Base-by-base conservation (phyloP, 768 basidiomycete genomes). In the Scleroderma bovista region DNA sequence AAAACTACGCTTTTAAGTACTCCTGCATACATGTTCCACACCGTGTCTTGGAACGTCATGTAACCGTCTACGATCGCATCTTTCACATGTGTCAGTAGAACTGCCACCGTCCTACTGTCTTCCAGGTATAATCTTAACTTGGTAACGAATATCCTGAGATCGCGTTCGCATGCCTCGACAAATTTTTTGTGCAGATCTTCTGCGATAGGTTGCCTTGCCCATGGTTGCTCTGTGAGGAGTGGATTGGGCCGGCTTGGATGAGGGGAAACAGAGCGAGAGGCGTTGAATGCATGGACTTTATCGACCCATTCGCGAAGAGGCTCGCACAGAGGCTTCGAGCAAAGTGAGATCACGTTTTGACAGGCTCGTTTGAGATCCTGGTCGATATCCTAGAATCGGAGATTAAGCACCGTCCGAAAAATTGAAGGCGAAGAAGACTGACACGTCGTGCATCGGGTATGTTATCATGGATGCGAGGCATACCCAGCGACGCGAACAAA, bases 341-440 rank as follows among this genome's bases (percentile, higher is more conserved):
- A 84, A 13, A 77, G 67, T 3, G 74, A 67, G 50, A 98, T 95
- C 33, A 92, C 77, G 36, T 83, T 80, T 70, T 95, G 92, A 69
- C 94, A 98, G 0, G 83, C 85, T 16, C 74, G 73, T 60, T 92
- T 89, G 24, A 97, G 79, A 26, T 86, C 87, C 43, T 84, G 76
- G 68, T 97, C 95, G 57, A 96, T 86, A 51, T 84, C 86, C 90
- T 94, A 64, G n/a, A 34, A 23, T 31, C 40, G 15, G 47, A 50
- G 15, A 42, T 24, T 44, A 31, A 23, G 24, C 42, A 44, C 1
- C 26, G 16, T 36, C 11, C 1, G 23, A 13, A 29, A 46, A 44
- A 38, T 20, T 44, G 19, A 1, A 11, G 44, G 4, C 11, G n/a
- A 26, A 22, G 31, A 22, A 22, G 22, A 43, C 4, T 20, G 34